Evolutionary conservation across 2,329 filamentous ascomycete genomes (phyloP).

Genomic region (Alternaria atra): DNA sequence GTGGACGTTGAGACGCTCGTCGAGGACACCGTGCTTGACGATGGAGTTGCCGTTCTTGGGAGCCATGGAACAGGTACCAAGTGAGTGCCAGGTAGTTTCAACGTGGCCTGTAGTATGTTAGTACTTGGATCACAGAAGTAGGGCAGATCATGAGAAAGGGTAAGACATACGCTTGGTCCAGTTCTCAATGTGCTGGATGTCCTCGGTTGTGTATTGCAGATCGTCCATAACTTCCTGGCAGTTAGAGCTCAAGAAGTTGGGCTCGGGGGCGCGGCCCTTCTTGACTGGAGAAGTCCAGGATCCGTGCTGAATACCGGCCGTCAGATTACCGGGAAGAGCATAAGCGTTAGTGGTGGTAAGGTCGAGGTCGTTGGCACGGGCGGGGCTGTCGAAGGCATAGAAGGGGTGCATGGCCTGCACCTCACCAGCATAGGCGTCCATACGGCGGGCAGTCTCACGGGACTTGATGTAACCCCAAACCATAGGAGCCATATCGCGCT

Average conservation of each 20-base stretch:
- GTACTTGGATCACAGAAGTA: neutral
- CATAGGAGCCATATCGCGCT: slow-evolving; percentile 81
- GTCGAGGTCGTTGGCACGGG: slow-evolving; percentile 76
- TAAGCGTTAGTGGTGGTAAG: slow-evolving; percentile 78
- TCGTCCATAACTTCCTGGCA: slow-evolving; percentile 67
- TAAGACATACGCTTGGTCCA: slow-evolving; percentile 57
- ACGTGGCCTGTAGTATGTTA: slow-evolving; percentile 60
- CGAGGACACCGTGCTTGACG: slow-evolving; percentile 80
- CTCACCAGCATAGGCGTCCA: slow-evolving; percentile 81
- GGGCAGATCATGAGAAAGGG: neutral
- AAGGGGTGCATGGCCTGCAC: slow-evolving; percentile 71
- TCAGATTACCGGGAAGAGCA: slow-evolving; percentile 75
- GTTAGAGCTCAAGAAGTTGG: slow-evolving; percentile 70
- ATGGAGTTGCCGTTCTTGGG: slow-evolving; percentile 79
- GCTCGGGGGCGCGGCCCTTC: slow-evolving; percentile 61
- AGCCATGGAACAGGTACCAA: slow-evolving; percentile 78
- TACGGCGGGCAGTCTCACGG: slow-evolving; percentile 78
- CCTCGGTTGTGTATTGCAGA: slow-evolving; percentile 70
- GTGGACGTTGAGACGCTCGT: slow-evolving; percentile 80
- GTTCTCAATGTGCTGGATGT: slow-evolving; percentile 73
- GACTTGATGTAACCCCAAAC: slow-evolving; percentile 87
- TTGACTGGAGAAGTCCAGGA: slow-evolving; percentile 72
- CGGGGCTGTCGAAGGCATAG: slow-evolving; percentile 75
- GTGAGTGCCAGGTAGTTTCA: slow-evolving; percentile 77
- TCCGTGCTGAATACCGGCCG: slow-evolving; percentile 76